phyloP scores from a whole-genome alignment of 2,329 filamentous ascomycete genomes.

The Pseudocercospora fijiensis region DNA sequence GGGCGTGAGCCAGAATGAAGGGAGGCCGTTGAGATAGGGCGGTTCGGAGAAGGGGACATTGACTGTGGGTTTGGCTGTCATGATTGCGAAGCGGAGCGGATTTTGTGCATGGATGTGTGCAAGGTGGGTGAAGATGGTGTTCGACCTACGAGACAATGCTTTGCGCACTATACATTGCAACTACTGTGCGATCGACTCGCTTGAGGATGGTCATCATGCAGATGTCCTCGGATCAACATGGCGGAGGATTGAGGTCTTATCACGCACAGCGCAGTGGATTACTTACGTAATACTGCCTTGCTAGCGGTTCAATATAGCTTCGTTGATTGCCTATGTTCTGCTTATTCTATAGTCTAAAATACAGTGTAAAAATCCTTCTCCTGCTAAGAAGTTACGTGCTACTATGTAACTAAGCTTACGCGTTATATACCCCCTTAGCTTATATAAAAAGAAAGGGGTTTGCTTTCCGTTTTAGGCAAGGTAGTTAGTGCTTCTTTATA shows the following conservation, averaged over 20 bases:
- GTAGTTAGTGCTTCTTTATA: no score
- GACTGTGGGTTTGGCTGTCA: slow-evolving; percentile 21
- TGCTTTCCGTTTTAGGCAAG: no score
- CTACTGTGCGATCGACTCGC: not conserved
- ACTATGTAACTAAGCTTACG: no score
- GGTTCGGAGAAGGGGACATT: slow-evolving; percentile 70
- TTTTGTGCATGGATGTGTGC: not conserved
- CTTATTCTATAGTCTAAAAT: no score
- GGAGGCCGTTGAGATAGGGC: slow-evolving; percentile 67
- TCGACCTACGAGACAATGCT: not conserved
- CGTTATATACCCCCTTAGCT: no score
- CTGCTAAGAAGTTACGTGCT: no score
- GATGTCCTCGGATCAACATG: not conserved
- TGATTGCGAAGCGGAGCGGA: not conserved
- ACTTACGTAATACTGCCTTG: no score
- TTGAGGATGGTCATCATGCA: not conserved
- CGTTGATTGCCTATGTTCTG: no score
- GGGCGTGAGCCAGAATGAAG: slow-evolving; percentile 68
- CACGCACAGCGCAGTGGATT: no score
- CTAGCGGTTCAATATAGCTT: no score
- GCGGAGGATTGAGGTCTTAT: not conserved
- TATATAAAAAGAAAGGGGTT: no score
- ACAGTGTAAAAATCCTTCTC: no score
- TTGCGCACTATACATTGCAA: not conserved
- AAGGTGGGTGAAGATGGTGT: not conserved